These are phyloP conservation scores for Solanum sparsipilum DNA, from an alignment of 257 asterid genomes.

Conservation along the genomic window DNA sequence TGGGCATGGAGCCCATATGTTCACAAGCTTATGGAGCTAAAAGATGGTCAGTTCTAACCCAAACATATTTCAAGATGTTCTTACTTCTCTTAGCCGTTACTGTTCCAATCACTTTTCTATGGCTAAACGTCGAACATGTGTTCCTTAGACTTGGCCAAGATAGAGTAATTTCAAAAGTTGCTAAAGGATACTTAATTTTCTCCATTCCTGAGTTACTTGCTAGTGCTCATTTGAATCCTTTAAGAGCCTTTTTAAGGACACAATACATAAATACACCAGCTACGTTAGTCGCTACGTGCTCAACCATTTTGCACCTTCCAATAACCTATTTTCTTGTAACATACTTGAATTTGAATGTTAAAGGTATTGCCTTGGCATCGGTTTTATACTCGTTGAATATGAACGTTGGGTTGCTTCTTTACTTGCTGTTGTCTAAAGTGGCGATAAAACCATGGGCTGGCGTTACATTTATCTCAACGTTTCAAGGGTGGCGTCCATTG, in stretches of 20 bases:
- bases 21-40: conserved; percentile 78
- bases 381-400: conserved; percentile 47
- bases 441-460: conserved; percentile 73
- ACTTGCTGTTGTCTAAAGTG: conserved; percentile 33
- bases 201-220: conserved; percentile 51
- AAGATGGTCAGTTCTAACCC: conserved; percentile 43
- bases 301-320: conserved; percentile 48
- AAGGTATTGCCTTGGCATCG: conserved; percentile 60
- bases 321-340: conserved; percentile 49
- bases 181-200: conserved; percentile 40
- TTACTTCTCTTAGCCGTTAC: conserved; percentile 51
- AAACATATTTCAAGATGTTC: conserved; percentile 53
- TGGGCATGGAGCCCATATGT: conserved; percentile 86
- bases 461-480: conserved; percentile 19
- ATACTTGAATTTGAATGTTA: conserved; percentile 35
- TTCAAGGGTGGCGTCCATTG: conserved; percentile 57
- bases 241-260: conserved; percentile 51
- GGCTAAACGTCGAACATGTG: conserved; percentile 54
- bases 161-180: conserved; percentile 38
- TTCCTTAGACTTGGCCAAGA: conserved; percentile 57
- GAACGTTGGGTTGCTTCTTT: conserved; percentile 44
- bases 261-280: conserved; percentile 59
- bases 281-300: conserved; percentile 48
- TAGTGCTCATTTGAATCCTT: conserved; percentile 48
- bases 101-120: conserved; percentile 45